Evolutionary conservation across 2,329 filamentous ascomycete species (phyloP).

Genomic region (Shiraia sp.): DNA sequence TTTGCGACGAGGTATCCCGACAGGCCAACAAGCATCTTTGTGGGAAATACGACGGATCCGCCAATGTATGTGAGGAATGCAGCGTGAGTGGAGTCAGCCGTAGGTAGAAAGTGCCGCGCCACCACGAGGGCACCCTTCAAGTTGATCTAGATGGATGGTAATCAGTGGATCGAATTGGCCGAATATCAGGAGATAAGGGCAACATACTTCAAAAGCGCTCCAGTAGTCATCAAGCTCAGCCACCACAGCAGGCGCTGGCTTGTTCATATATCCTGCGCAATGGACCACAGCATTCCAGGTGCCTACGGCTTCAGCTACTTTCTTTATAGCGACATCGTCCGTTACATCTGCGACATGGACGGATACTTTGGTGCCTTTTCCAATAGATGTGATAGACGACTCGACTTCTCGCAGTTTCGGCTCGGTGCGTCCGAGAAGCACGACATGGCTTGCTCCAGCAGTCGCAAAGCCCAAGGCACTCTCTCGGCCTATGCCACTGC

Average conservation of each 20-base stretch:
- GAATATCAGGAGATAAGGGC: neutral
- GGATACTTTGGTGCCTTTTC: neutral
- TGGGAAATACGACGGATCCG: conserved; percentile 11
- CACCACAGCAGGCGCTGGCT: conserved; percentile 6
- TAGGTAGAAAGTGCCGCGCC: conserved; percentile 17
- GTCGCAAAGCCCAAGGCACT: conserved; percentile 49
- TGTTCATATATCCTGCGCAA: conserved; percentile 16
- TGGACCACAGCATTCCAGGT: conserved; percentile 23
- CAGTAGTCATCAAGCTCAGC: conserved; percentile 18
- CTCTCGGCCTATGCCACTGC: conserved; percentile 51
- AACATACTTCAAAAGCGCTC: conserved; percentile 16
- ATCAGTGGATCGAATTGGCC: neutral
- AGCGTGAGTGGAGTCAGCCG: conserved; percentile 6
- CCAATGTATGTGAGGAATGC: conserved; percentile 8
- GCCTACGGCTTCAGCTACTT: conserved; percentile 11
- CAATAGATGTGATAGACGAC: conserved; percentile 1
- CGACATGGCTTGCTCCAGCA: conserved; percentile 49
- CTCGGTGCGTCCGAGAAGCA: conserved; percentile 47
- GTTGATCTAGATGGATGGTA: conserved; percentile 9
- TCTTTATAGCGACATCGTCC: conserved; percentile 11
- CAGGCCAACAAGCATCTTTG: conserved; percentile 10
- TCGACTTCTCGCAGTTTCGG: conserved; percentile 14
- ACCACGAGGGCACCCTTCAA: conserved; percentile 20
- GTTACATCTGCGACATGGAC: conserved; percentile 12
- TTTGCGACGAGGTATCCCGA: conserved; percentile 43